A percentile compares a stretch with the other conserved stretches of the same genome.
Conservation (phyloP, 2,329 filamentous ascomycete species). For the Colletotrichum incanum region DNA sequence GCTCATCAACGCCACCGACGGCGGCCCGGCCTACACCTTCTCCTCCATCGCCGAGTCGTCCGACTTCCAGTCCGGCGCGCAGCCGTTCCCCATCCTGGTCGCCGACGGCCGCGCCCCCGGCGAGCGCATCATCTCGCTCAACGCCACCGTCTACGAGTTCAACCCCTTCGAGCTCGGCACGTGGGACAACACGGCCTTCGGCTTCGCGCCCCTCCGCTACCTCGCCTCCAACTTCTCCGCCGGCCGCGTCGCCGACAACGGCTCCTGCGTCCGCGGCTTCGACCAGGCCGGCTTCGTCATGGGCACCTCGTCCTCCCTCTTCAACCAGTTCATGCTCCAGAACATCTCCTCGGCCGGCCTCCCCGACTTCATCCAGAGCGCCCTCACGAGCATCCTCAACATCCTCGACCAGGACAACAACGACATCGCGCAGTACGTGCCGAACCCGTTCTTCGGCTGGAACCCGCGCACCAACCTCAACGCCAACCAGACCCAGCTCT, state of each 20-base stretch:
- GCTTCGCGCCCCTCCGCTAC: constrained; percentile 73
- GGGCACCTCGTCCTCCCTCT: constrained; percentile 86
- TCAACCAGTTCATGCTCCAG: constrained; percentile 84
- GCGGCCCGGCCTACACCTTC: constrained; percentile 84
- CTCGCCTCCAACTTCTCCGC: constrained; percentile 71
- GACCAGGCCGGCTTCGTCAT: constrained; percentile 87
- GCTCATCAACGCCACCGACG: constrained; percentile 82
- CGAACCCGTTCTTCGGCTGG: constrained; percentile 71
- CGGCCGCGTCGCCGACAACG: constrained; percentile 63
- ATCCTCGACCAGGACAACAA: constrained; percentile 73
- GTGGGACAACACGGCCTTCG: constrained; percentile 72
- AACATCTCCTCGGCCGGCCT: constrained; percentile 52
- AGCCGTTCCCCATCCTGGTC: constrained; percentile 66
- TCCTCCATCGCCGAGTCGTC: constrained; percentile 72
- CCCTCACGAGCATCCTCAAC: constrained; percentile 66
- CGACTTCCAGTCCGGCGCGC: constrained; percentile 58
- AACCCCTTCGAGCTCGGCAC: constrained; percentile 77
- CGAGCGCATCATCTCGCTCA: constrained; percentile 62
- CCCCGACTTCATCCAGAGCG: constrained; percentile 55
- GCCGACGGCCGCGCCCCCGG: constrained; percentile 64
- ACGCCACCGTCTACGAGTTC: constrained; percentile 77
- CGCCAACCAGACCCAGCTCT: constrained; percentile 68
- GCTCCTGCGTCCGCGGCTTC: constrained; percentile 72
- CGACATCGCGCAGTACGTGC: constrained; percentile 81
- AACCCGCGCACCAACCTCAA: constrained; percentile 60